These are phyloP conservation scores for Diophrys sp. DNA, from an alignment of 73 alveolate genomes.

Conservation along the genomic window DNA sequence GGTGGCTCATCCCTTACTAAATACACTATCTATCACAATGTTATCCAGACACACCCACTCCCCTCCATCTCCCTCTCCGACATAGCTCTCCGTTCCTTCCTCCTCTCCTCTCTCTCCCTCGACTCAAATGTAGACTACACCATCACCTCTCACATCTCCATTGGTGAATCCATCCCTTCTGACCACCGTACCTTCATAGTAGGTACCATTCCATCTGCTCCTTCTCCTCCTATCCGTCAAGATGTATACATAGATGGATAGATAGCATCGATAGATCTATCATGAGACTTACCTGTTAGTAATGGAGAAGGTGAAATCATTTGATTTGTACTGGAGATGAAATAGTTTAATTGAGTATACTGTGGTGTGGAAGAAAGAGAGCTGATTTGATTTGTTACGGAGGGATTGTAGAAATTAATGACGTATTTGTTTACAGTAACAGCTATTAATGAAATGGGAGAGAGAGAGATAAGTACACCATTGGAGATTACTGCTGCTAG, in stretches of 20 bases:
- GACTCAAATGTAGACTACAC: slow-evolving; percentile 54
- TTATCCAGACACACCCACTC: slow-evolving; percentile 44
- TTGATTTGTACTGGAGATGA: slow-evolving; percentile 53
- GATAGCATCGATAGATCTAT: slow-evolving; percentile 36
- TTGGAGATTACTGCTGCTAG: slow-evolving; percentile 39
- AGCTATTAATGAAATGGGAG: slow-evolving; percentile 53
- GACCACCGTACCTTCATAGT: slow-evolving; percentile 48
- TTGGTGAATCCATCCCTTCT: slow-evolving; percentile 53
- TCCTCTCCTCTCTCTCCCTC: slow-evolving; percentile 30
- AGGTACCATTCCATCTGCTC: slow-evolving; percentile 68
- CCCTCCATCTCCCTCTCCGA: slow-evolving; percentile 18
- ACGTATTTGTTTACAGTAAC: slow-evolving; percentile 44
- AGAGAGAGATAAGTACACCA: slow-evolving; percentile 11
- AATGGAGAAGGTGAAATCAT: slow-evolving; percentile 57
- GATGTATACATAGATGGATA: slow-evolving; percentile 16
- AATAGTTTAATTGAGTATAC: slow-evolving; percentile 40
- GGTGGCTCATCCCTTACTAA: slow-evolving; percentile 67
- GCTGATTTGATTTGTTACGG: slow-evolving; percentile 24
- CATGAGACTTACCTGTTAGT: slow-evolving; percentile 69
- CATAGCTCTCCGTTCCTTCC: slow-evolving; percentile 18
- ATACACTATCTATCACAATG: slow-evolving; percentile 56
- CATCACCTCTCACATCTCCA: slow-evolving; percentile 56
- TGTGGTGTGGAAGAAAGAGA: slow-evolving; percentile 62
- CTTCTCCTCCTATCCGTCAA: slow-evolving; percentile 36
- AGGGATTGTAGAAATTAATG: slow-evolving; percentile 22